These are phyloP conservation scores for Lenwebbia sp. DNA, from an alignment of 345 rosid genomes.

Conservation along the genomic window DNA sequence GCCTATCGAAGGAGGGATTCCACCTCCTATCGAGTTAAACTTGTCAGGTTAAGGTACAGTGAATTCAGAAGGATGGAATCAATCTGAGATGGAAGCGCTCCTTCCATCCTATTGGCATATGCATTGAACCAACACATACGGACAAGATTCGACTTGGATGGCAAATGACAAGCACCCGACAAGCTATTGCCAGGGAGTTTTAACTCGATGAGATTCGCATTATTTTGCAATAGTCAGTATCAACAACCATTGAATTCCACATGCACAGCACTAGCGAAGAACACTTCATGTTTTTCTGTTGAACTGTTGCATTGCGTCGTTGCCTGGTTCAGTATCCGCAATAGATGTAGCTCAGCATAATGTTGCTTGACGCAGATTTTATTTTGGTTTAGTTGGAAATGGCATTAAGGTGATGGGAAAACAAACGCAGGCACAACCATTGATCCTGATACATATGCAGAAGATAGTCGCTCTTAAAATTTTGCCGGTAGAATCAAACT, in stretches of 20 bases:
- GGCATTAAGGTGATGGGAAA: not conserved
- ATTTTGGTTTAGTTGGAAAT: not conserved
- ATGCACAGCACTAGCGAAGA: not conserved
- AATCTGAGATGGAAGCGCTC: not conserved
- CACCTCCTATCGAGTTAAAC: not conserved
- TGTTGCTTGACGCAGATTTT: not conserved
- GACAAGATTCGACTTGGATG: not conserved
- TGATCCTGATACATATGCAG: not conserved
- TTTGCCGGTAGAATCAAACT: fast-evolving
- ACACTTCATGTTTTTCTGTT: not conserved
- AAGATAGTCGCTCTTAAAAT: not conserved
- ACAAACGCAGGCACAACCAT: not conserved
- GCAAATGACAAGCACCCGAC: not conserved
- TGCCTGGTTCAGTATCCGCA: not conserved
- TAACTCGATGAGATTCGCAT: not conserved
- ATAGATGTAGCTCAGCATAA: not conserved
- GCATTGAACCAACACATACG: not conserved
- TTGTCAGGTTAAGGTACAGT: not conserved
- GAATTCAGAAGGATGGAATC: not conserved
- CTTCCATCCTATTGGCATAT: not conserved
- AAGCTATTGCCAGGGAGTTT: not conserved
- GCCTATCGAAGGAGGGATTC: not conserved
- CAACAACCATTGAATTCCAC: not conserved
- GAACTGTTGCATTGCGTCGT: not conserved
- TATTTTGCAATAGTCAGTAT: not conserved